These are phyloP conservation scores for Backusella tuberculispora DNA, from an alignment of 192 early-diverging fungal genomes.

Conservation along the genomic window DNA sequence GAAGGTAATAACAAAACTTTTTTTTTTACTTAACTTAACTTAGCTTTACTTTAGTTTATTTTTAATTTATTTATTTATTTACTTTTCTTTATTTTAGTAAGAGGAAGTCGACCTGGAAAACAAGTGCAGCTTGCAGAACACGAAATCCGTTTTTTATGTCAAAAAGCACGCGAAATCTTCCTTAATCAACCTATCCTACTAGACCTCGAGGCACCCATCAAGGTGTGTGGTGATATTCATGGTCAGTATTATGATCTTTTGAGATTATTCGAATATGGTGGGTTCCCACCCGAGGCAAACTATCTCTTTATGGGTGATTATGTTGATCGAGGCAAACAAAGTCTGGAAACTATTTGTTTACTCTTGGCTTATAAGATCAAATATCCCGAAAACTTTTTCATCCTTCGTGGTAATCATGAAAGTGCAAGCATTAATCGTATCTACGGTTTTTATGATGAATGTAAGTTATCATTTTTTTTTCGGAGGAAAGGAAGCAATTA, in stretches of 20 bases:
- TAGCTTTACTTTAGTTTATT: no score
- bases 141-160: slow-evolving; percentile 95
- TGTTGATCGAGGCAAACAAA: slow-evolving; percentile 98
- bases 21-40: not conserved
- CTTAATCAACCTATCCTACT: slow-evolving; percentile 91
- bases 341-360: slow-evolving; percentile 96
- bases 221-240: slow-evolving; percentile 93
- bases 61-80: not conserved
- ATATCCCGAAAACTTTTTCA: slow-evolving; percentile 99
- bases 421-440: slow-evolving; percentile 82
- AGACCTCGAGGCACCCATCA: slow-evolving; percentile 93
- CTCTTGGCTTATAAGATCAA: slow-evolving; percentile 99
- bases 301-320: slow-evolving; percentile 98
- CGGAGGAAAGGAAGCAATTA: not conserved
- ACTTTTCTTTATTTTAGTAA: slow-evolving; percentile 61
- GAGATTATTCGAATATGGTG: slow-evolving; percentile 94
- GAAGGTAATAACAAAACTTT: slow-evolving; percentile 69
- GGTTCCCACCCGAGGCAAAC: slow-evolving; percentile 95
- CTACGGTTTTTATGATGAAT: slow-evolving; percentile 99
- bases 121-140: slow-evolving; percentile 95
- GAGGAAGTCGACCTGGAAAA: slow-evolving; percentile 93
- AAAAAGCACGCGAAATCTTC: slow-evolving; percentile 93
- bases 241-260: slow-evolving; percentile 98
- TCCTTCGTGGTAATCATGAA: slow-evolving; percentile 98
- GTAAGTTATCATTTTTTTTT: slow-evolving; percentile 46